Evolutionary conservation across 2,329 filamentous ascomycete species (phyloP).

Genomic region (Sclerotinia subarctica): DNA sequence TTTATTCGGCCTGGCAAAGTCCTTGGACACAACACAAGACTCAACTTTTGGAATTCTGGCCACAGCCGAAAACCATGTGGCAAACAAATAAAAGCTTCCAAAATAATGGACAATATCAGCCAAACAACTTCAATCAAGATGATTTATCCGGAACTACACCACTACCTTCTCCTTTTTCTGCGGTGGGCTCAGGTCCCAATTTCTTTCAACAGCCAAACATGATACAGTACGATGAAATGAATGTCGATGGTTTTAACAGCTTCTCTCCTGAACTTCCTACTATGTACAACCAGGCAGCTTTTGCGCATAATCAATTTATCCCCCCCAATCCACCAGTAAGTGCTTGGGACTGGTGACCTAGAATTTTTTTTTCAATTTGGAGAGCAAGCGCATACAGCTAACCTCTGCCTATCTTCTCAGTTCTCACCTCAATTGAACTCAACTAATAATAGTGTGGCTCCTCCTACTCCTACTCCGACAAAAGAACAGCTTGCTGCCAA

Average conservation of each 20-base stretch:
- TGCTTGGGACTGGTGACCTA: conserved; percentile 18
- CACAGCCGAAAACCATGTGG: conserved; percentile 30
- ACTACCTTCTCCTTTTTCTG: conserved; percentile 22
- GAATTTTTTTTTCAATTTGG: not conserved
- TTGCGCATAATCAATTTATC: conserved; percentile 31
- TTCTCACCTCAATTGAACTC: conserved; percentile 29
- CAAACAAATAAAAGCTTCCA: conserved; percentile 32
- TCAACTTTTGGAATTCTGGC: conserved; percentile 1
- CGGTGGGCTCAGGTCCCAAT: conserved; percentile 24
- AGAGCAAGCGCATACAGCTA: conserved; percentile 24
- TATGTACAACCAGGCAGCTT: conserved; percentile 29
- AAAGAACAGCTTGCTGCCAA: conserved; percentile 33
- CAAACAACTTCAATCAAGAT: conserved; percentile 33
- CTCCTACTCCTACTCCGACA: conserved; percentile 24
- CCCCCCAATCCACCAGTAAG: conserved; percentile 31
- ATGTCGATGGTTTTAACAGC: conserved; percentile 24
- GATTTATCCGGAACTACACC: conserved; percentile 16
- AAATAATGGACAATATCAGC: conserved; percentile 29
- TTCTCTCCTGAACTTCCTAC: conserved; percentile 29
- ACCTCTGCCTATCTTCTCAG: conserved; percentile 24
- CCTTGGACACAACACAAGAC: not conserved
- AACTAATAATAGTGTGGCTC: conserved; percentile 21
- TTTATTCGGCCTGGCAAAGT: not conserved
- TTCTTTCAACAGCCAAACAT: conserved; percentile 27
- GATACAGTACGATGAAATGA: conserved; percentile 26